phyloP scores from a whole-genome alignment of 768 basidiomycete genomes.

The Termitomyces sp. region DNA sequence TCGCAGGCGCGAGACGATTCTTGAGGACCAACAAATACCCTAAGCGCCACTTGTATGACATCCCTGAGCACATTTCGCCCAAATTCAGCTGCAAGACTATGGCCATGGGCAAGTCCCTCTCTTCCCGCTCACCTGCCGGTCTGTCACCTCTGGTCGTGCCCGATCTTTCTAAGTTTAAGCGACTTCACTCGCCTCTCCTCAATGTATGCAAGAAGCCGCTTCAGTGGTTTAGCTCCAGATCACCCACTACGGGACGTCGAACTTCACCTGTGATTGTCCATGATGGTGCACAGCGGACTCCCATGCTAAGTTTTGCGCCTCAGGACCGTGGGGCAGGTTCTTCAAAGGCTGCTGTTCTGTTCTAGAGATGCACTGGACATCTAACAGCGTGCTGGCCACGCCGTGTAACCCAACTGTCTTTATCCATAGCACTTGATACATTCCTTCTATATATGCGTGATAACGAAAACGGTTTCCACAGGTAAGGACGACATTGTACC shows the following conservation, averaged over 20 bases:
- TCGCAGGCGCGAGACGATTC: conserved; percentile 7
- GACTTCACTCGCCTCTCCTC: conserved; percentile 2
- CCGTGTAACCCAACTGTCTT: background rate
- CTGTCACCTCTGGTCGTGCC: background rate
- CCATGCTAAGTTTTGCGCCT: background rate
- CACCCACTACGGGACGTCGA: conserved; percentile 1
- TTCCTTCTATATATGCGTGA: too few species aligned
- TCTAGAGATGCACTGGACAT: background rate
- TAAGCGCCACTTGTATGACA: conserved; percentile 14
- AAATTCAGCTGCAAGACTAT: conserved; percentile 2
- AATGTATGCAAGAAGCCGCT: conserved; percentile 9
- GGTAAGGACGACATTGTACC: too few species aligned
- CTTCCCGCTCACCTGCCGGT: background rate
- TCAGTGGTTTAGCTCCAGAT: conserved; percentile 2
- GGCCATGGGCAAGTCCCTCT: background rate
- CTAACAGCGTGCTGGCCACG: background rate
- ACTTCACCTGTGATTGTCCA: background rate
- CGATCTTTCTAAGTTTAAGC: background rate
- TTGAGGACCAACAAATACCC: conserved; percentile 6
- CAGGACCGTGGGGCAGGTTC: too few species aligned
- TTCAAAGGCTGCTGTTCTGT: background rate
- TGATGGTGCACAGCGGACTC: background rate
- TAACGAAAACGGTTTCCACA: too few species aligned
- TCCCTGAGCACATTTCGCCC: conserved; percentile 18
- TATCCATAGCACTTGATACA: background rate